Percentiles rank a stretch among this genome's conserved stretches.
These are phyloP conservation scores for Saccharomycopsis oosterbeekiorum DNA, from an alignment of 805 yeast species.

Conservation along the genomic window DNA sequence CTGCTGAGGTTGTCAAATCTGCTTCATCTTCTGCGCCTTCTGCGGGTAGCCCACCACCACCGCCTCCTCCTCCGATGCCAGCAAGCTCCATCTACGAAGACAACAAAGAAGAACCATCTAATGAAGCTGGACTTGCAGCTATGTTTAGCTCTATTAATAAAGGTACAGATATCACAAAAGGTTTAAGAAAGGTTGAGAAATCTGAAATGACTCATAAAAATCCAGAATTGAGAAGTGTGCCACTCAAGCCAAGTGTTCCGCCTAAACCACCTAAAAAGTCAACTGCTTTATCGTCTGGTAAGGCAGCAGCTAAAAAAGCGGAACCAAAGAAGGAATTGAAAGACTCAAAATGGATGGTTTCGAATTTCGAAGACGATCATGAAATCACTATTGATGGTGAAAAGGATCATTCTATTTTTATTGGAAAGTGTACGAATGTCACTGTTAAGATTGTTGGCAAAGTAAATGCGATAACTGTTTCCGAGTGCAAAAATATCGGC, in stretches of 20 bases:
- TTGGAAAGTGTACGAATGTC: conserved; percentile 66
- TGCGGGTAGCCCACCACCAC: conserved; percentile 24
- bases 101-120: conserved; percentile 21
- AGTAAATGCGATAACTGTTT: conserved; percentile 77
- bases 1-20: conserved; percentile 26
- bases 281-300: conserved; percentile 35
- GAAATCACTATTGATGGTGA: conserved; percentile 65
- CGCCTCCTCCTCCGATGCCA: conserved; percentile 79
- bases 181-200: conserved; percentile 84
- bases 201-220: conserved; percentile 92
- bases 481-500: conserved; percentile 62
- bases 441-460: conserved; percentile 84
- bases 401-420: conserved; percentile 80
- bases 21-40: conserved; percentile 26
- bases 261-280: conserved; percentile 87
- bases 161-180: conserved; percentile 78
- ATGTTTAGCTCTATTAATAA: conserved; percentile 85
- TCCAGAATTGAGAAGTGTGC: conserved; percentile 52
- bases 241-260: conserved; percentile 35
- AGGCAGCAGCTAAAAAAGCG: conserved; percentile 22
- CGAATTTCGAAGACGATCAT: conserved; percentile 57
- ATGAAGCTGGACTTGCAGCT: conserved; percentile 60
- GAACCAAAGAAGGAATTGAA: conserved; percentile 62
- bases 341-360: conserved; percentile 85
- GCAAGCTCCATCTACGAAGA: conserved; percentile 63